phyloP scores from a whole-genome alignment of 495 filamentous ascomycete genomes.

The Neurospora africana region DNA sequence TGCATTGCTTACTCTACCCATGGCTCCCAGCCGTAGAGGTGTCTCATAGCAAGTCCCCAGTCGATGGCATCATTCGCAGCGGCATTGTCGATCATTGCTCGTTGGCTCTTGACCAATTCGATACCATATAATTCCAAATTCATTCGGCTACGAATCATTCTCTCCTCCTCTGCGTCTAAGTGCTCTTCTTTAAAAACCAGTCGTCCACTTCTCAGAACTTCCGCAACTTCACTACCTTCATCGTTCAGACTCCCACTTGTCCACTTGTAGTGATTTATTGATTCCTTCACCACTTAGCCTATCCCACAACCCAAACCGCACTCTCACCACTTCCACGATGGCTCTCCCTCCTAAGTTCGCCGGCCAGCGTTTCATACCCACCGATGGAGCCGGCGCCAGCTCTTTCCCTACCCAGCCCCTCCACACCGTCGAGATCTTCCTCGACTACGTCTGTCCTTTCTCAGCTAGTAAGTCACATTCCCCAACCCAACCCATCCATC shows the following conservation, averaged over 20 bases:
- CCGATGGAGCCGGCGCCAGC: constrained; percentile 13
- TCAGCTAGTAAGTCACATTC: constrained; percentile 32
- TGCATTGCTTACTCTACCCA: neutral
- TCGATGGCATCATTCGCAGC: neutral
- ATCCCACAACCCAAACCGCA: neutral
- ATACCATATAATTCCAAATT: neutral
- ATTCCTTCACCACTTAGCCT: neutral
- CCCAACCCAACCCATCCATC: constrained; percentile 8
- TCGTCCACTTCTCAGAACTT: neutral
- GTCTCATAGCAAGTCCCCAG: neutral
- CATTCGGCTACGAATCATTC: neutral
- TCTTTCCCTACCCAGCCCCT: constrained; percentile 33
- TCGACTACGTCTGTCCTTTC: constrained; percentile 80
- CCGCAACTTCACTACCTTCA: neutral
- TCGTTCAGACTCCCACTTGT: neutral
- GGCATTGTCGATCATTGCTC: neutral
- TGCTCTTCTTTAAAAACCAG: neutral
- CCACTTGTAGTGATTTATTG: neutral
- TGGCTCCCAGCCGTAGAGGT: neutral
- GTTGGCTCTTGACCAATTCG: neutral
- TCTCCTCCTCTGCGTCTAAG: neutral
- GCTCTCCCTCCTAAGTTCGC: constrained; percentile 69
- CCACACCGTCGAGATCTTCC: constrained; percentile 71
- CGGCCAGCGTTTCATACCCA: constrained; percentile 50
- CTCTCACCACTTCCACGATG: constrained; percentile 37